Evolutionary conservation across 1,139 yeast genomes (phyloP), one percentile per base, ranked within the genome.

Genomic region (Candida sp.): DNA sequence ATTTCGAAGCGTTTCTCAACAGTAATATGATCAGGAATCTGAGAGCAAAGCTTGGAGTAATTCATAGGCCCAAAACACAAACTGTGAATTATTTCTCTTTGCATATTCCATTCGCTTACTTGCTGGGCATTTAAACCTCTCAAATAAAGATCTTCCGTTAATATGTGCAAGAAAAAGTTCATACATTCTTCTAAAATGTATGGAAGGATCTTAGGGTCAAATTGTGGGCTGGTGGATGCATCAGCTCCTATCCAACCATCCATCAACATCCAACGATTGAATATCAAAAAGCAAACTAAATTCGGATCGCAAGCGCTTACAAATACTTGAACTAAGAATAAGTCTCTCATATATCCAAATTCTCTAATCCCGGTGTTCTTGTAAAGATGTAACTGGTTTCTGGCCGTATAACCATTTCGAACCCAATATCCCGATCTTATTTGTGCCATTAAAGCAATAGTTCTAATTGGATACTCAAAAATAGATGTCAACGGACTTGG

Each of bases 361-460:
- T 93, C 98, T 43, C 98, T 71, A 40, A 91, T 74, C 5, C 90
- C 87, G n/a, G 90, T 79, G 47, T 81, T 85, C 35, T 87, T 78
- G 60, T 93, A 93, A 49, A 90, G 81, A 52, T 83, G 85, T 51
- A 87, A 73, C 57, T 93, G 98, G 30, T 84, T 82, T 41, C 87
- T 75, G 9, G 89, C 82, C 37, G 93, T 84, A 48, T 81, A 77
- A 1, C 79, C 75, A 59, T 80, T 80, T 52, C 85, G 66, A 0
- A 79, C 84, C 84, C 84, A 79, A 44, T 73, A 71, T 0, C 84
- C 84, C 0, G 79, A 69, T 49, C 79, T 79, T 2, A 79, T 77
- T 51, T 79, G 84, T 0, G 83, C 73, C 63, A 76, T 61, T 7
- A 79, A 58, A 0, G 76, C 84, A 29, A 88, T 61, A 0, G 93